Percentiles rank a stretch among this genome's conserved stretches.
These are phyloP conservation scores for Pseudoscleropodium purum DNA, from an alignment of 225 moss, liverwort and hornwort genomes.

Conservation along the genomic window DNA sequence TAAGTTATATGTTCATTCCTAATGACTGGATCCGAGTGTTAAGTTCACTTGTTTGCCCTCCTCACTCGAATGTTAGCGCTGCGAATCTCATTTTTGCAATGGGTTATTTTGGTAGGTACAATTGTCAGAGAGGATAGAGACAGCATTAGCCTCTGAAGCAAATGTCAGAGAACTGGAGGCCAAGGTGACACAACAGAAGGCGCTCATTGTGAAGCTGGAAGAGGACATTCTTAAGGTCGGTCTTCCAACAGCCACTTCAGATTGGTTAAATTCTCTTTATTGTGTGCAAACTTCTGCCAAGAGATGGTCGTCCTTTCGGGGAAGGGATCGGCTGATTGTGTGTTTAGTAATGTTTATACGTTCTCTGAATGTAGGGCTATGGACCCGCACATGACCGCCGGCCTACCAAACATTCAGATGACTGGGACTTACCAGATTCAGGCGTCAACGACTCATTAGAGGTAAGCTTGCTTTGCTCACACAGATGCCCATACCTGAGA, in stretches of 20 bases:
- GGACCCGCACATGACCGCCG: constrained; percentile 68
- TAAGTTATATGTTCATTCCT: neutral
- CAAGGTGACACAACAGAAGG: constrained; percentile 70
- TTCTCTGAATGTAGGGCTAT: constrained; percentile 55
- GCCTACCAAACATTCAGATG: constrained; percentile 44
- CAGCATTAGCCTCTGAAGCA: constrained; percentile 53
- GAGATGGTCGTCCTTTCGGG: neutral
- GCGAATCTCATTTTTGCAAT: neutral
- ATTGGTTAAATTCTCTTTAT: neutral
- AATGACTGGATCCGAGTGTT: neutral
- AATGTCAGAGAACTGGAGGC: constrained; percentile 50
- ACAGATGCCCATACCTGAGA: neutral
- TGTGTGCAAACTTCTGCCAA: neutral
- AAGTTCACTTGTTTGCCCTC: neutral
- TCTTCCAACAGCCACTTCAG: neutral
- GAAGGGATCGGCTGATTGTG: neutral
- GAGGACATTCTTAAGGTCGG: constrained; percentile 90
- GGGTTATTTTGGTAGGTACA: constrained; percentile 49
- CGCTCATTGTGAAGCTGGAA: constrained; percentile 81
- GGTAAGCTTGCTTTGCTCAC: constrained; percentile 16
- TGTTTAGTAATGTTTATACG: neutral
- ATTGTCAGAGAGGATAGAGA: constrained; percentile 59
- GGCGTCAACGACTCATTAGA: constrained; percentile 62
- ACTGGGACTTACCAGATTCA: constrained; percentile 85
- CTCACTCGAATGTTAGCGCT: neutral